A percentile compares a stretch with the other conserved stretches of the same genome.
phyloP scores from a whole-genome alignment of 2,329 filamentous ascomycete species.

The Pseudogymnoascus sp. region DNA sequence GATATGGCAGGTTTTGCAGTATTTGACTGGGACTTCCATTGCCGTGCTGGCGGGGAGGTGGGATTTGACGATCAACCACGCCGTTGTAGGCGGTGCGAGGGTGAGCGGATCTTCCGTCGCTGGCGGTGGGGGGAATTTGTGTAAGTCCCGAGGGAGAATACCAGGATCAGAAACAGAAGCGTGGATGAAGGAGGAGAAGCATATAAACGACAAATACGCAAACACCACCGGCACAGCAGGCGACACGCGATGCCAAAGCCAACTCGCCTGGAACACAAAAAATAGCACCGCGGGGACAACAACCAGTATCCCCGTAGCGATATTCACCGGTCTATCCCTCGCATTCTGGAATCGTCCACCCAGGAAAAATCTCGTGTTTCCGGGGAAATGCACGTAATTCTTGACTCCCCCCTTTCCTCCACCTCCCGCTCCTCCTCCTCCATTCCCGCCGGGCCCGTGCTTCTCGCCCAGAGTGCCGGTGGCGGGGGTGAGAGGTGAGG shows the following conservation, averaged over 20 bases:
- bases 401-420: slow-evolving; percentile 40
- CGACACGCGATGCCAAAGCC: slow-evolving; percentile 83
- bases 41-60: slow-evolving; percentile 66
- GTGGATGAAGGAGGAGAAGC: slow-evolving; percentile 87
- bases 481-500: neutral
- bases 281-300: slow-evolving; percentile 74
- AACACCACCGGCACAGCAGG: slow-evolving; percentile 85
- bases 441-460: slow-evolving; percentile 22
- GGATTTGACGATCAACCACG: slow-evolving; percentile 88
- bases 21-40: slow-evolving; percentile 97
- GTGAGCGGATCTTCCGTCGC: slow-evolving; percentile 74
- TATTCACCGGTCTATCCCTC: slow-evolving; percentile 77
- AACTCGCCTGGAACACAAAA: slow-evolving; percentile 68
- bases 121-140: slow-evolving; percentile 72
- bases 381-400: slow-evolving; percentile 89
- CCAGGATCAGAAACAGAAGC: slow-evolving; percentile 89
- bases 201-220: slow-evolving; percentile 85
- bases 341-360: slow-evolving; percentile 86
- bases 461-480: slow-evolving; percentile 22
- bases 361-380: slow-evolving; percentile 85
- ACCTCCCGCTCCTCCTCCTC: too few relatives aligned
- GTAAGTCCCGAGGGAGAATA: slow-evolving; percentile 85
- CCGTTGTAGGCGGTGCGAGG: slow-evolving; percentile 77
- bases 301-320: slow-evolving; percentile 76
- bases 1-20: slow-evolving; percentile 94